Evolutionary conservation across 179 eudicot species (phyloP).

Genomic region (Amaranthus tricolor): DNA sequence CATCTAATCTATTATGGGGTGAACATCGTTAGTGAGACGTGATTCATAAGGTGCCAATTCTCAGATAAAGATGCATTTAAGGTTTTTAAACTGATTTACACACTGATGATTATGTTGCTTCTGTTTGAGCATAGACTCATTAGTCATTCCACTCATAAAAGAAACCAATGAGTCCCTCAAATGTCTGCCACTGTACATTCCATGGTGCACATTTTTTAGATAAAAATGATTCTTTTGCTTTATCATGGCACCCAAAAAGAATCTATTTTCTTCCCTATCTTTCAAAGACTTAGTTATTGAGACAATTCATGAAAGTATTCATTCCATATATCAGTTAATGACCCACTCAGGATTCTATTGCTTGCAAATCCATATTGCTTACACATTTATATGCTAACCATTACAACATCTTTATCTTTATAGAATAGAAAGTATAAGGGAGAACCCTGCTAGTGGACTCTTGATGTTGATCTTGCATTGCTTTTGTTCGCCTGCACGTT

Average conservation of each 20-base stretch:
- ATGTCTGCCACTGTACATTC: slow-evolving; percentile 6
- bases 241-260: slow-evolving; percentile 16
- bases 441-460: slow-evolving; percentile 12
- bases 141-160: slow-evolving; percentile 12
- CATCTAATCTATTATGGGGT: slow-evolving; percentile 2
- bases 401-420: slow-evolving; percentile 5
- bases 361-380: background rate
- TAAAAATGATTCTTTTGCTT: slow-evolving; percentile 22
- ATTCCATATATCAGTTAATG: slow-evolving; percentile 17
- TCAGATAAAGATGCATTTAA: background rate
- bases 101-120: background rate
- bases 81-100: background rate
- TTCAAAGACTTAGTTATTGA: slow-evolving; percentile 9
- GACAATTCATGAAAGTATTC: slow-evolving; percentile 19
- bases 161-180: slow-evolving; percentile 24
- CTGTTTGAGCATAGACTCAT: slow-evolving; percentile 12
- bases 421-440: background rate
- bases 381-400: slow-evolving; percentile 3
- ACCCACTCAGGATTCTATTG: slow-evolving; percentile 20
- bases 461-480: slow-evolving; percentile 18
- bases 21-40: slow-evolving; percentile 5
- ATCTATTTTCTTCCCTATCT: slow-evolving; percentile 19
- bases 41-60: slow-evolving; percentile 6
- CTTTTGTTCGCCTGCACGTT: slow-evolving; percentile 4
- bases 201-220: slow-evolving; percentile 18